Percentiles rank a stretch among this genome's conserved stretches.
These are phyloP conservation scores for Synura sp. DNA, from an alignment of 352 stramenopile species.

Conservation along the genomic window DNA sequence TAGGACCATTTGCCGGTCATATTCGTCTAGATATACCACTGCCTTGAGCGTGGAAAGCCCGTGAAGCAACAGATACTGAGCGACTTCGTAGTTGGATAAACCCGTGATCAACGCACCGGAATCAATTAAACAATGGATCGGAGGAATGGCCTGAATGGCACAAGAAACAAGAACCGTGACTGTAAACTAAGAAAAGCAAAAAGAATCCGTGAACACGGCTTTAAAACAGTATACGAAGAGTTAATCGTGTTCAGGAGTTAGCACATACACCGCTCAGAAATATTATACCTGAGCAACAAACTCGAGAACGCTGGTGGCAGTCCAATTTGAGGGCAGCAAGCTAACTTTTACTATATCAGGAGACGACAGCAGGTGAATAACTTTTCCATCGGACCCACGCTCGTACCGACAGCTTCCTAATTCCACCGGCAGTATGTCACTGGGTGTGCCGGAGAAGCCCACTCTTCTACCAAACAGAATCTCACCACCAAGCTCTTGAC, in stretches of 20 bases:
- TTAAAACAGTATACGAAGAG: too few relatives aligned
- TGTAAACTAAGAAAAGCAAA: too few relatives aligned
- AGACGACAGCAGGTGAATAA: conserved; percentile 93
- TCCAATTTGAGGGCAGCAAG: conserved; percentile 41
- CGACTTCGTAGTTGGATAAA: conserved; percentile 77
- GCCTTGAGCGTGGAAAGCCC: conserved; percentile 66
- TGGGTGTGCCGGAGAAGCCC: conserved; percentile 98
- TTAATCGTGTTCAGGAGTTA: too few relatives aligned
- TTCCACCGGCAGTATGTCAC: conserved; percentile 96
- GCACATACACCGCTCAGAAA: too few relatives aligned
- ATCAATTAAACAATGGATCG: conserved; percentile 68
- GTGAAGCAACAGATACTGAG: conserved; percentile 70
- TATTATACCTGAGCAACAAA: conserved; percentile 6
- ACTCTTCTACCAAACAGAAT: conserved; percentile 95
- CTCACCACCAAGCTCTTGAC: conserved; percentile 96
- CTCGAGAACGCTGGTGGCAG: conserved; percentile 1
- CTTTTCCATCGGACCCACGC: conserved; percentile 94
- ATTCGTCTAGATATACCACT: conserved; percentile 80
- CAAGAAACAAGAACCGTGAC: too few relatives aligned
- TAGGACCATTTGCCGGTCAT: conserved; percentile 67
- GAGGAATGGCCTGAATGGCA: background rate
- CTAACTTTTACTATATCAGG: conserved; percentile 62
- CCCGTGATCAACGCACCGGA: conserved; percentile 80
- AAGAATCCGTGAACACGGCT: too few relatives aligned
- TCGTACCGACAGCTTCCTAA: conserved; percentile 97